phyloP scores from a whole-genome alignment of 2,329 filamentous ascomycete genomes.

The Dothidotthia symphoricarpi region DNA sequence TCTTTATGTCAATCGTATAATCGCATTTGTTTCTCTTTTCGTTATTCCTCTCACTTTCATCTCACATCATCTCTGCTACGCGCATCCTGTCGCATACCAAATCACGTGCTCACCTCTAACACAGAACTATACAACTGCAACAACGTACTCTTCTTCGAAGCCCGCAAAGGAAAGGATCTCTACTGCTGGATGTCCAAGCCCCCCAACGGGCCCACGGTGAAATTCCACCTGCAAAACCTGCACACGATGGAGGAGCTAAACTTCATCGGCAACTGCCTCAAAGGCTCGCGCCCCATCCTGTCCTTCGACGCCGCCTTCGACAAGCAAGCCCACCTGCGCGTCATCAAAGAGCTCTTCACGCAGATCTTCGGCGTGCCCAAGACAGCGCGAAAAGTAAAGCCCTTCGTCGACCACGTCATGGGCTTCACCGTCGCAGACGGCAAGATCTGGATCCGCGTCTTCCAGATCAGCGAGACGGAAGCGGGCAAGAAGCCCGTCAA shows the following conservation, averaged over 20 bases:
- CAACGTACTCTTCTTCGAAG: slow-evolving; percentile 93
- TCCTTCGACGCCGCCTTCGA: slow-evolving; percentile 91
- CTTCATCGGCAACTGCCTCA: slow-evolving; percentile 94
- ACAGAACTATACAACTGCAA: slow-evolving; percentile 84
- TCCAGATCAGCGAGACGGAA: slow-evolving; percentile 86
- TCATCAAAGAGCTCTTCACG: slow-evolving; percentile 86
- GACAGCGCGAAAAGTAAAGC: slow-evolving; percentile 84
- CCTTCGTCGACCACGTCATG: slow-evolving; percentile 94
- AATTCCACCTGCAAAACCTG: slow-evolving; percentile 78
- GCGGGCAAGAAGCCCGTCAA: slow-evolving; percentile 49
- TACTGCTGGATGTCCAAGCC: slow-evolving; percentile 93
- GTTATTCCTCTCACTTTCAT: too few species aligned
- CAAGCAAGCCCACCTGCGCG: slow-evolving; percentile 70
- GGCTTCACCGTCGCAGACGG: slow-evolving; percentile 86
- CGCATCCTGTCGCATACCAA: not conserved
- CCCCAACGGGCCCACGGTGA: slow-evolving; percentile 75
- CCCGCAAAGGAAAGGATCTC: slow-evolving; percentile 87
- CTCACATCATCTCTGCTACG: too few species aligned
- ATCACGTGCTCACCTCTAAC: not conserved
- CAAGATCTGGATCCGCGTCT: slow-evolving; percentile 94
- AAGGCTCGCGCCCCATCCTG: slow-evolving; percentile 85
- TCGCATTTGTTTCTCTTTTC: not conserved
- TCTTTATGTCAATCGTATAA: not conserved
- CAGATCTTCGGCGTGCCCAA: slow-evolving; percentile 92
- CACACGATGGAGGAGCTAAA: slow-evolving; percentile 97